Evolutionary conservation across 108 stramenopile genomes (phyloP).

Genomic region (Nitzschia sp.): DNA sequence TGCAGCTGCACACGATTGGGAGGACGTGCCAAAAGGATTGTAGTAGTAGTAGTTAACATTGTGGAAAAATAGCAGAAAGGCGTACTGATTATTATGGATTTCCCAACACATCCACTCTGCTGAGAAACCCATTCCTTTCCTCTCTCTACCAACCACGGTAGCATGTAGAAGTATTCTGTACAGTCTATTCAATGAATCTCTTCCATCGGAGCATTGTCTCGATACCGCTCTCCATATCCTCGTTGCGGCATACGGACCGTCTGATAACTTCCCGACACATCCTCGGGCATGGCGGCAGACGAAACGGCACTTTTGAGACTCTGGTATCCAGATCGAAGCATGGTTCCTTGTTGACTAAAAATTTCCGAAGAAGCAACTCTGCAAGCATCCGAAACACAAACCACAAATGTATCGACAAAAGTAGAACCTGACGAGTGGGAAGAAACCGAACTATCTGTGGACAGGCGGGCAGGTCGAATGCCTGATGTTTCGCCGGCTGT

Average conservation of each 20-base stretch:
- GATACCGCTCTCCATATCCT: constrained; percentile 12
- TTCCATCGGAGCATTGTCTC: constrained; percentile 16
- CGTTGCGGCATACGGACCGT: constrained; percentile 9
- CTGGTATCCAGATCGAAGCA: constrained; percentile 21
- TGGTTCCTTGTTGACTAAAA: background rate
- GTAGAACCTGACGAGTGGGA: background rate
- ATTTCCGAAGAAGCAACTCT: constrained; percentile 23
- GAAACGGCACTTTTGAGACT: constrained; percentile 16
- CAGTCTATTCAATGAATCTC: background rate
- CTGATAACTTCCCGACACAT: constrained; percentile 11
- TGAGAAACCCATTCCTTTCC: too few species aligned
- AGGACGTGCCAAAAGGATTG: too few species aligned
- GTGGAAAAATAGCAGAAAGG: too few species aligned
- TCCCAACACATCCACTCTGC: too few species aligned
- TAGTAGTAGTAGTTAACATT: too few species aligned
- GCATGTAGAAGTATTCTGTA: background rate
- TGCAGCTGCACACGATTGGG: too few species aligned
- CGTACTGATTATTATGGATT: too few species aligned
- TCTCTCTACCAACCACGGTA: too few species aligned
- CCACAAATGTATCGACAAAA: constrained; percentile 18
- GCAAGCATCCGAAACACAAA: constrained; percentile 33
- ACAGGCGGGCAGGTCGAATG: background rate
- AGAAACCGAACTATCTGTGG: background rate
- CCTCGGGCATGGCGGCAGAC: background rate
- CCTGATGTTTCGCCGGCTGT: constrained; percentile 17